Base-by-base conservation (phyloP, 2,329 filamentous ascomycete genomes). In the Neopestalotiopsis rosae region DNA sequence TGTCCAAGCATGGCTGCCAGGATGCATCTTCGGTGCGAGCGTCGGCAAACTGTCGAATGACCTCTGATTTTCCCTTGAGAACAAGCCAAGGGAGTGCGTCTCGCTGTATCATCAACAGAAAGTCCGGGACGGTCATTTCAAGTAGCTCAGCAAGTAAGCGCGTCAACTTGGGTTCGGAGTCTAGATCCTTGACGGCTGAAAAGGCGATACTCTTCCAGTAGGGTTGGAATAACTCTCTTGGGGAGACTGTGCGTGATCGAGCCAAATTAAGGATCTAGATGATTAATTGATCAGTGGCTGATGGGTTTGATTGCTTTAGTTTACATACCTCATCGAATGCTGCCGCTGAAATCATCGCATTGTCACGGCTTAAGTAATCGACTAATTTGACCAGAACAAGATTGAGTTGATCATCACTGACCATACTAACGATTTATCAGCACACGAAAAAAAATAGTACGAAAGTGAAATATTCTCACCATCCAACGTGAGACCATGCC, bases 131-230 rank as follows among this genome's bases (percentile, higher is more conserved):
- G 52, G 89, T 91, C 76, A 94, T 91, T 65, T 91, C 90, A 49
- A 98, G 85, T 38, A 98, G 81, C 72, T 97, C 94, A 30, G 94
- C 94, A 63, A 98, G 86, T 59, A 92, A 87, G 67, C 93, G 90
- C 61, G 91, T 91, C 76, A 95, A 92, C 74, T 96, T 93, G n/a
- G 96, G 95, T 61, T 92, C 89, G 62, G 88, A 86, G 28, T 91
- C 86, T 70, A 98, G 87, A 74, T 97, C 94, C 77, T 94, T 95
- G 34, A 96, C 91, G 2, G 94, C 91, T 64, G 91, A 88, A 69
- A 95, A 92, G 0, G 94, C 95, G 59, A 99, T 85, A 38, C 89
- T 95, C 72, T 90, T 89, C 95, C 95, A 98, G 79, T 94, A 98
- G 0, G 95, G 94, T 67, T 91, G 90, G 68, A 98, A 91, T 0